A percentile compares a stretch with the other conserved stretches of the same genome.
phyloP scores from a whole-genome alignment of 768 basidiomycete species.

The Boletus sp. region DNA sequence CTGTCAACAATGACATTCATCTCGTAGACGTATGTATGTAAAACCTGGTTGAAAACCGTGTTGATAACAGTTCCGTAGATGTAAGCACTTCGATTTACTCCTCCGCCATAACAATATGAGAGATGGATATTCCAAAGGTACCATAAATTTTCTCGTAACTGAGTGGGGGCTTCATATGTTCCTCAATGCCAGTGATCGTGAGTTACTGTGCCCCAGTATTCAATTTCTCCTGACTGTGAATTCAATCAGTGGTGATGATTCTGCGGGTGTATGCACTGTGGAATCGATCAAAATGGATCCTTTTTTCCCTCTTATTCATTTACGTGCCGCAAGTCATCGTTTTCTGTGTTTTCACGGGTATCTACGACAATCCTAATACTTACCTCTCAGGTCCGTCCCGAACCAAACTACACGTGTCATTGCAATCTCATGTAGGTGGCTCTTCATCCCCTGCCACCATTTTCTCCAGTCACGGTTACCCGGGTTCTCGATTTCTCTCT shows the following conservation, averaged over 20 bases:
- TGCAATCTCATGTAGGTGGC: too few species aligned
- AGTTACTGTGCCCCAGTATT: background rate
- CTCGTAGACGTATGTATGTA: background rate
- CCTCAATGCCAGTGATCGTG: conserved; percentile 1
- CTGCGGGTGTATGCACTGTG: too few species aligned
- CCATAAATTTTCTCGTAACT: background rate
- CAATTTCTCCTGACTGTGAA: background rate
- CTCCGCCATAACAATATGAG: too few species aligned
- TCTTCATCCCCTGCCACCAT: too few species aligned
- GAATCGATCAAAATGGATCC: background rate
- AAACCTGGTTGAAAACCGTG: too few species aligned
- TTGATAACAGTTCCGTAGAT: background rate
- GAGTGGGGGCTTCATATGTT: background rate
- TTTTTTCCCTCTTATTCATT: background rate
- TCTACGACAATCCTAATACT: too few species aligned
- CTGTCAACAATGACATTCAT: background rate
- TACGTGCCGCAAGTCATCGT: background rate
- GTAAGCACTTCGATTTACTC: background rate
- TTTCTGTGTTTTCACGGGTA: too few species aligned
- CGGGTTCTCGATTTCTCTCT: too few species aligned
- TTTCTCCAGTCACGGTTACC: too few species aligned
- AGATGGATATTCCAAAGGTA: background rate
- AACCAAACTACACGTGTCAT: too few species aligned
- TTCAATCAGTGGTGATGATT: conserved; percentile 5
- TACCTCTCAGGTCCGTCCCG: too few species aligned